Evolutionary conservation across 768 basidiomycete genomes (phyloP).

Genomic region (Pleurotus salmoneostramineus): DNA sequence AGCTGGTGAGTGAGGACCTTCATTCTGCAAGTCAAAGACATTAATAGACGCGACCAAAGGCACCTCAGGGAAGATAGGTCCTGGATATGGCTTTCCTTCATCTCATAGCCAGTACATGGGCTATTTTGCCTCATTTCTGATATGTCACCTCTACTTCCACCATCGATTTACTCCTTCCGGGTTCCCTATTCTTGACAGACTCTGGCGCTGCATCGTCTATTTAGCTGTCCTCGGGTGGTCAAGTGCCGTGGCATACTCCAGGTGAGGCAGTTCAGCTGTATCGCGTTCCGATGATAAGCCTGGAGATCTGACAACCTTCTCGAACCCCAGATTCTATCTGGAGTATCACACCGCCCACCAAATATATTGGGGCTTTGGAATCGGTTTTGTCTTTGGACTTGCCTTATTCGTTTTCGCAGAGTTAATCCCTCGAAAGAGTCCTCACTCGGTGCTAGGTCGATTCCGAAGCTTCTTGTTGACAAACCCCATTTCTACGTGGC

Average conservation of each 20-base stretch:
- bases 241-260: conserved; percentile 69
- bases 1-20: conserved; percentile 35
- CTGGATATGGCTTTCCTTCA: conserved; percentile 84
- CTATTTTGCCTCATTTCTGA: conserved; percentile 74
- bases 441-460: conserved; percentile 49
- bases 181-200: conserved; percentile 41
- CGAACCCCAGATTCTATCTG: conserved; percentile 52
- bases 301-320: background rate
- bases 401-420: conserved; percentile 54
- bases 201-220: conserved; percentile 46
- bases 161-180: conserved; percentile 63
- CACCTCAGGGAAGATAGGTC: conserved; percentile 47
- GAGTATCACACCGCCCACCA: conserved; percentile 74
- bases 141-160: conserved; percentile 68
- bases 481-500: conserved; percentile 59
- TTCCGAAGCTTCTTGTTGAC: conserved; percentile 44
- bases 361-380: conserved; percentile 68
- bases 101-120: conserved; percentile 92
- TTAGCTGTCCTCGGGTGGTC: conserved; percentile 52
- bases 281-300: background rate
- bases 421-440: conserved; percentile 50
- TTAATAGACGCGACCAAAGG: background rate
- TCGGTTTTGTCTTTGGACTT: conserved; percentile 56
- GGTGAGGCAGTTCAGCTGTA: conserved; percentile 36
- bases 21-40: background rate